Percentiles rank a stretch among this genome's conserved stretches.
These are phyloP conservation scores for Vishniacozyma victoriae DNA, from an alignment of 768 basidiomycete species.

Conservation along the genomic window DNA sequence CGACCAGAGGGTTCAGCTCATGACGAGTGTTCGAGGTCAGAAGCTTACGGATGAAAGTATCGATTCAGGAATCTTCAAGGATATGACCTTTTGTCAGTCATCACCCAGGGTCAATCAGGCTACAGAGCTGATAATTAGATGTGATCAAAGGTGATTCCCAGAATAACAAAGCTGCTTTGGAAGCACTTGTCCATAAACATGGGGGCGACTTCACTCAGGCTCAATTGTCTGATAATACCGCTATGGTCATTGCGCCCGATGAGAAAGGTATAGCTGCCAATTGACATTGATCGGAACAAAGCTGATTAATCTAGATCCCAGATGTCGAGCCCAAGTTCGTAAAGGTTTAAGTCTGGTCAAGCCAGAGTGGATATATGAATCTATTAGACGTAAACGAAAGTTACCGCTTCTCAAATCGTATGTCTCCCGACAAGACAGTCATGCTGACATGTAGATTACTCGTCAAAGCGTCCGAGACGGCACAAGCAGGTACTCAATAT, in stretches of 20 bases:
- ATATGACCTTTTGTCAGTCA: slow-evolving; percentile 69
- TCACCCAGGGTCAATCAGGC: neutral
- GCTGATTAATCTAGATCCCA: slow-evolving; percentile 16
- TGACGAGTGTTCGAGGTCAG: slow-evolving; percentile 55
- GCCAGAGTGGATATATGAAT: slow-evolving; percentile 77
- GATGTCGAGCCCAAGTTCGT: slow-evolving; percentile 55
- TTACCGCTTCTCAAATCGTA: slow-evolving; percentile 56
- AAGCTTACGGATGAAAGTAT: slow-evolving; percentile 58
- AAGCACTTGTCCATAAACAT: slow-evolving; percentile 51
- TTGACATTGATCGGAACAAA: too few relatives aligned
- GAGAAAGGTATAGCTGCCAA: slow-evolving; percentile 57
- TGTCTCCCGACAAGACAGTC: neutral
- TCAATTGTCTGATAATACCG: slow-evolving; percentile 32
- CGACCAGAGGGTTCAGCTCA: slow-evolving; percentile 29
- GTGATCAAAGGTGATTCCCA: slow-evolving; percentile 56
- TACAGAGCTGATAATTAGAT: slow-evolving; percentile 15
- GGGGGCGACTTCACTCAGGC: slow-evolving; percentile 47
- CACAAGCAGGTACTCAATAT: slow-evolving; percentile 29
- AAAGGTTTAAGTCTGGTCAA: slow-evolving; percentile 66
- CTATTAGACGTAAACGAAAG: slow-evolving; percentile 56
- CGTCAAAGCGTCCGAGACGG: slow-evolving; percentile 35
- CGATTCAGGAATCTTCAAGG: slow-evolving; percentile 64
- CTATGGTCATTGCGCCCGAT: slow-evolving; percentile 60
- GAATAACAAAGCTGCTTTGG: slow-evolving; percentile 66
- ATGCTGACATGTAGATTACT: slow-evolving; percentile 21